A percentile compares a stretch with the other conserved stretches of the same genome.
Evolutionary conservation across 805 yeast species (phyloP).

Genomic region (Starmera pachycereana): DNA sequence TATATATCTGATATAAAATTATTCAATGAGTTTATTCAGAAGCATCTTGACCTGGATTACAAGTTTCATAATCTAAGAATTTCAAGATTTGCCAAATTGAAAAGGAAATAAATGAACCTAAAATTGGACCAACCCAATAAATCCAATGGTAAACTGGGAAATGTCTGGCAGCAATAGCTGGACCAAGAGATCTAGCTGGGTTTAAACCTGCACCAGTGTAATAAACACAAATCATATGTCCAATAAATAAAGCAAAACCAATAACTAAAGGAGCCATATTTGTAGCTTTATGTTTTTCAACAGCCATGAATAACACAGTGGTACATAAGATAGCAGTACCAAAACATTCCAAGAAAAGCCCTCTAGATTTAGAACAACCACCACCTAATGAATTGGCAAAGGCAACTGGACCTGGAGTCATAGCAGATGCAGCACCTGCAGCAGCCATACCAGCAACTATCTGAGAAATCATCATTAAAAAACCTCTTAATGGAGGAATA

Average conservation of each 20-base stretch:
- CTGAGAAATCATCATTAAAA: slow-evolving; percentile 56
- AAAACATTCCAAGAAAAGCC: slow-evolving; percentile 73
- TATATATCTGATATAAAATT: too few relatives aligned
- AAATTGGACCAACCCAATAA: slow-evolving; percentile 82
- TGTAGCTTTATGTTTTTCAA: slow-evolving; percentile 69
- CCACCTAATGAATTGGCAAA: slow-evolving; percentile 67
- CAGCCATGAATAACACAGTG: slow-evolving; percentile 75
- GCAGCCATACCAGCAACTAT: slow-evolving; percentile 85
- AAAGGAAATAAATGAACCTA: slow-evolving; percentile 60
- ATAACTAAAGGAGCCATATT: slow-evolving; percentile 75
- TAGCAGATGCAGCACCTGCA: slow-evolving; percentile 77
- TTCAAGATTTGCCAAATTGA: slow-evolving; percentile 59
- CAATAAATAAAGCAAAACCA: slow-evolving; percentile 74
- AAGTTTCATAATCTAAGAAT: slow-evolving; percentile 54
- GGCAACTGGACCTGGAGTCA: slow-evolving; percentile 72
- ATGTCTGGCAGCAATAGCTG: slow-evolving; percentile 56
- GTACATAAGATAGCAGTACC: slow-evolving; percentile 65
- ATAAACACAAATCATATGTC: slow-evolving; percentile 71
- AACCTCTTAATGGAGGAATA: slow-evolving; percentile 61
- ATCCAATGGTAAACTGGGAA: slow-evolving; percentile 88
- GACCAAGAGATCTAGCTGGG: slow-evolving; percentile 87
- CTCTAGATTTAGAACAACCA: slow-evolving; percentile 63
- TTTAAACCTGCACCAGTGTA: slow-evolving; percentile 88
- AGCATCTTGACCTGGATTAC: slow-evolving; percentile 62
- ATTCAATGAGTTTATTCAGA: too few relatives aligned